phyloP scores from a whole-genome alignment of 2,329 filamentous ascomycete genomes.

The Xylariaceae sp. region DNA sequence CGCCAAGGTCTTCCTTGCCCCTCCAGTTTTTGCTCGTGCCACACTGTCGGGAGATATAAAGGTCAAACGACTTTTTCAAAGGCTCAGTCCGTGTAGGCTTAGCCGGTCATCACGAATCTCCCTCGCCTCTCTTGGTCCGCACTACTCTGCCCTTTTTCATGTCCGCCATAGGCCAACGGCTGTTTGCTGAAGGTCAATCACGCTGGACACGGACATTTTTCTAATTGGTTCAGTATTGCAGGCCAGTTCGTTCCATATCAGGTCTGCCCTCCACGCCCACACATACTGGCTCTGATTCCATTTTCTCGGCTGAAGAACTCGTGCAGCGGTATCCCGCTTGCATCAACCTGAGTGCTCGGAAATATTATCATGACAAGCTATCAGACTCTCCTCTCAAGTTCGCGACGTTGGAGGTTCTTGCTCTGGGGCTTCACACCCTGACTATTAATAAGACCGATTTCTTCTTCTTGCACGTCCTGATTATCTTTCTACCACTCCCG shows the following conservation, averaged over 20 bases:
- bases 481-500: conserved; percentile 22
- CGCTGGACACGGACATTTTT: conserved; percentile 10
- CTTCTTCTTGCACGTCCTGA: conserved; percentile 21
- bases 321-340: conserved; percentile 29
- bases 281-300: conserved; percentile 8
- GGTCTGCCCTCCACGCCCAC: conserved; percentile 14
- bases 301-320: conserved; percentile 26
- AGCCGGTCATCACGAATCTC: conserved; percentile 16
- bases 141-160: conserved; percentile 18
- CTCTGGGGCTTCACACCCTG: conserved; percentile 41
- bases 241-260: conserved; percentile 4
- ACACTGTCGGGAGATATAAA: conserved; percentile 21
- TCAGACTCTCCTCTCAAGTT: conserved; percentile 36
- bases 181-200: conserved; percentile 11
- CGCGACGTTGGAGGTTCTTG: conserved; percentile 43
- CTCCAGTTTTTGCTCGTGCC: conserved; percentile 16
- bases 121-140: conserved; percentile 16
- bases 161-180: conserved; percentile 10
- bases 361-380: conserved; percentile 45
- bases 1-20: conserved; percentile 20
- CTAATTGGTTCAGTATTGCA: conserved; percentile 10
- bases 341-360: conserved; percentile 24
- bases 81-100: conserved; percentile 11
- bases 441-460: conserved; percentile 23
- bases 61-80: conserved; percentile 8